These are phyloP conservation scores for Globisporangium abappressorium DNA, from an alignment of 352 stramenopile species.

Conservation along the genomic window DNA sequence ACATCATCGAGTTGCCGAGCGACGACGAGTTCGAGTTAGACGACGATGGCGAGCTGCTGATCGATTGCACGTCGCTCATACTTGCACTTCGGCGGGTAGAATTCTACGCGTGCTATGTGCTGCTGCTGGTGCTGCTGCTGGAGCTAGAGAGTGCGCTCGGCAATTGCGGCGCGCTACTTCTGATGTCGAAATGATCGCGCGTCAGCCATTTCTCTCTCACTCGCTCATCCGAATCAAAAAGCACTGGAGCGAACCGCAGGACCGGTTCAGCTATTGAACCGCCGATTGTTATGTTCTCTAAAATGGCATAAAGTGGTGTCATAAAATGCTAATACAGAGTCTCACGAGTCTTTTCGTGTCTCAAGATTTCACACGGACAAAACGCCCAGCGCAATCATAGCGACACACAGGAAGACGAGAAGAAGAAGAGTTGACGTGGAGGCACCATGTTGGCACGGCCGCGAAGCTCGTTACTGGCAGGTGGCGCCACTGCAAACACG, in stretches of 20 bases:
- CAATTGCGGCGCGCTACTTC: conserved; percentile 1
- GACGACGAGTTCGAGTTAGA: conserved; percentile 34
- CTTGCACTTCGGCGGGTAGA: not conserved
- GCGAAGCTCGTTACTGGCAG: not conserved
- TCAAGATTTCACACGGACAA: conserved; percentile 3
- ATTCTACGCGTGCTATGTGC: not conserved
- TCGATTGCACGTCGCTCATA: conserved; percentile 41
- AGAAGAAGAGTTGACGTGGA: not conserved
- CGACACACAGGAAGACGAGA: not conserved
- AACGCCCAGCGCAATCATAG: not conserved
- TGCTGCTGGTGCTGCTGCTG: not conserved
- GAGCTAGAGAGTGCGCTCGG: not conserved
- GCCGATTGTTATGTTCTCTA: not conserved
- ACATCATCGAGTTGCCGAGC: conserved; percentile 62
- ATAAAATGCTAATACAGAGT: not conserved
- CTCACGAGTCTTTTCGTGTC: not conserved
- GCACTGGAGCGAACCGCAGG: not conserved
- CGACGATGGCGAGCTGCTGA: conserved; percentile 35
- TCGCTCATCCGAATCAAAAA: not conserved
- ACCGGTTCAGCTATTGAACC: not conserved
- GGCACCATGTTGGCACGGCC: conserved; percentile 1
- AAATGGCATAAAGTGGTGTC: not conserved
- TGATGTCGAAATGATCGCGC: conserved; percentile 4
- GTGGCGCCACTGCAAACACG: not conserved
- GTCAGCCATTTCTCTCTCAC: conserved; percentile 8